Conservation (phyloP, 2,329 filamentous ascomycete genomes). For the Incumbomyces lentus region DNA sequence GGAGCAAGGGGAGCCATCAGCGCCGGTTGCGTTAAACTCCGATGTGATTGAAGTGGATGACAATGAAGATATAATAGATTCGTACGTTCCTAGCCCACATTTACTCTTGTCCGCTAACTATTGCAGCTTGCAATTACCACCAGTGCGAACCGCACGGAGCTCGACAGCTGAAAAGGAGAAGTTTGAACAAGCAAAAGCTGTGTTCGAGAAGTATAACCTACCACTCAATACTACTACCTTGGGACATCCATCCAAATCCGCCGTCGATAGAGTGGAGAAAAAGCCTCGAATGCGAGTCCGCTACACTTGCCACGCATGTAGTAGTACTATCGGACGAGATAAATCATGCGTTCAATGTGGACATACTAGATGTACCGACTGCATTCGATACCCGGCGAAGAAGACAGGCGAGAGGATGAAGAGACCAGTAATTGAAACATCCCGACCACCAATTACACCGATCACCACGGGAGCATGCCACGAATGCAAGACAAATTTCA, state of each 20-base stretch:
- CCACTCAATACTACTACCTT: constrained; percentile 34
- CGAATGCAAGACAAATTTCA: constrained; percentile 17
- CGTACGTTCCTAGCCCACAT: not conserved
- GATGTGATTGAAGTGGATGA: constrained; percentile 13
- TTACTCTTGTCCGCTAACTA: not conserved
- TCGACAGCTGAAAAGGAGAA: constrained; percentile 22
- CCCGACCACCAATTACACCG: not conserved
- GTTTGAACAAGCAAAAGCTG: constrained; percentile 33
- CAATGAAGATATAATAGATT: not conserved
- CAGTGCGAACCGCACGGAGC: not conserved
- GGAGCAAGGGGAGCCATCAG: not conserved
- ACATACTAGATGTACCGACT: constrained; percentile 71
- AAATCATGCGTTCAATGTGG: constrained; percentile 68
- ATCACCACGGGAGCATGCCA: constrained; percentile 10
- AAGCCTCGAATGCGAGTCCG: constrained; percentile 38
- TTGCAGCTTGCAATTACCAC: constrained; percentile 3
- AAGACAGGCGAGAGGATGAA: constrained; percentile 39
- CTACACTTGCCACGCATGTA: constrained; percentile 68
- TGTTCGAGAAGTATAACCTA: constrained; percentile 39
- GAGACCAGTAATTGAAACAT: not conserved
- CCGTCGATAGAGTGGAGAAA: constrained; percentile 32
- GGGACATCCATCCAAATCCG: constrained; percentile 25
- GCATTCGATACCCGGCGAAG: constrained; percentile 62
- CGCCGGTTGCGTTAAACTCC: no score
- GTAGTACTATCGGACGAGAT: constrained; percentile 59